Evolutionary conservation across 1,284 basidiomycete genomes (phyloP).

Genomic region (Cryptococcus sp.): DNA sequence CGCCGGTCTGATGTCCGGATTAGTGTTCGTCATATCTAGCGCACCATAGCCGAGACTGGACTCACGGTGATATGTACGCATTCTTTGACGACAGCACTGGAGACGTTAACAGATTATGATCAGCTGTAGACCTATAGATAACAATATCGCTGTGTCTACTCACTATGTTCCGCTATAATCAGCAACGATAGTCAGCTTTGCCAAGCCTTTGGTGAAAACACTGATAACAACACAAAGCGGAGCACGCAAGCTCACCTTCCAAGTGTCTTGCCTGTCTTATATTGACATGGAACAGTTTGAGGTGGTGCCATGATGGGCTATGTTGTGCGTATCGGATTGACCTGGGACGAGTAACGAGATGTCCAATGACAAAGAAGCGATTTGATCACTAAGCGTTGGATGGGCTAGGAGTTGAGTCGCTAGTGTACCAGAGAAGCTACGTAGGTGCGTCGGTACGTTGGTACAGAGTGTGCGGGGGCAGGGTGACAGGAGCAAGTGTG

Average conservation of each 20-base stretch:
- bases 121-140: not conserved
- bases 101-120: constrained; percentile 1
- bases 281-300: constrained; percentile 70
- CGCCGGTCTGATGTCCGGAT: constrained; percentile 53
- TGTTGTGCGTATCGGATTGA: not conserved
- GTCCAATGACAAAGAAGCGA: no score
- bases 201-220: no score
- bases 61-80: constrained; percentile 94
- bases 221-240: constrained; percentile 39
- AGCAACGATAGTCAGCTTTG: constrained; percentile 2
- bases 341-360: no score
- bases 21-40: not conserved
- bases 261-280: constrained; percentile 87
- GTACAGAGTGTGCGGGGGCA: no score
- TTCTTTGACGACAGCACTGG: constrained; percentile 66
- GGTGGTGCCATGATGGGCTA: constrained; percentile 24
- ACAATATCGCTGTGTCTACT: constrained; percentile 11
- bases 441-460: no score
- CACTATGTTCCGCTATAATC: constrained; percentile 50
- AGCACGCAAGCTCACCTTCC: constrained; percentile 71
- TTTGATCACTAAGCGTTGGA: no score
- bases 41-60: constrained; percentile 36
- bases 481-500: no score
- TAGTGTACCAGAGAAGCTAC: no score
- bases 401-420: no score